These are phyloP conservation scores for Monilinia vaccinii-corymbosi DNA, from an alignment of 2,329 filamentous ascomycete genomes.

Conservation along the genomic window DNA sequence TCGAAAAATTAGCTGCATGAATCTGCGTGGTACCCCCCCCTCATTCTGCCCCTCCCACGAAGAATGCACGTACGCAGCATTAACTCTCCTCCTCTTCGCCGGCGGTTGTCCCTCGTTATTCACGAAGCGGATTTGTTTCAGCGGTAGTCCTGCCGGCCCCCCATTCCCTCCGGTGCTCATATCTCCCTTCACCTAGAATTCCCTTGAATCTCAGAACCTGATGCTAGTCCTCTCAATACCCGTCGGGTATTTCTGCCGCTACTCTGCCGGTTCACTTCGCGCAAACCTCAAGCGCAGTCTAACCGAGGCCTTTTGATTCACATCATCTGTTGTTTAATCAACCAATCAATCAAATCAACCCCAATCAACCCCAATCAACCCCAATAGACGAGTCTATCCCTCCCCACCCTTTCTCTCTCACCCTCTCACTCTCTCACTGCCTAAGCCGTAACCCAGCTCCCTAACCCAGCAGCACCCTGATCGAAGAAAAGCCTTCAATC, in stretches of 20 bases:
- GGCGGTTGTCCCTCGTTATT: conserved; percentile 75
- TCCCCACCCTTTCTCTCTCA: neutral
- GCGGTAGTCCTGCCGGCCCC: neutral
- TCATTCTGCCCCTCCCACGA: conserved; percentile 11
- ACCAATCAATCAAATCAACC: no score
- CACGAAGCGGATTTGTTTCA: conserved; percentile 65
- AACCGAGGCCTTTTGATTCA: neutral
- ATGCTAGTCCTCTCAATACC: neutral
- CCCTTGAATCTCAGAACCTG: neutral
- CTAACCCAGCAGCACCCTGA: neutral
- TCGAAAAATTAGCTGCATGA: neutral
- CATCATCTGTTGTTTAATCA: neutral
- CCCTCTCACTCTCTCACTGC: no score
- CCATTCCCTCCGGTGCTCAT: conserved; percentile 1
- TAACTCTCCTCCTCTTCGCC: conserved; percentile 69
- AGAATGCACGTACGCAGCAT: conserved; percentile 55
- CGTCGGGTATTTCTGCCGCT: neutral
- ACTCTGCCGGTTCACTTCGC: neutral
- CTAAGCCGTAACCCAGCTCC: neutral
- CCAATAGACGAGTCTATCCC: neutral
- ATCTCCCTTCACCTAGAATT: neutral
- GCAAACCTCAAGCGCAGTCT: neutral
- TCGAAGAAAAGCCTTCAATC: neutral
- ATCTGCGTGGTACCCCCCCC: neutral
- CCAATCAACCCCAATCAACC: no score